Percentiles rank a stretch among this genome's conserved stretches.
Evolutionary conservation across 2,329 filamentous ascomycete genomes (phyloP).

Genomic region (Claviceps citrina): DNA sequence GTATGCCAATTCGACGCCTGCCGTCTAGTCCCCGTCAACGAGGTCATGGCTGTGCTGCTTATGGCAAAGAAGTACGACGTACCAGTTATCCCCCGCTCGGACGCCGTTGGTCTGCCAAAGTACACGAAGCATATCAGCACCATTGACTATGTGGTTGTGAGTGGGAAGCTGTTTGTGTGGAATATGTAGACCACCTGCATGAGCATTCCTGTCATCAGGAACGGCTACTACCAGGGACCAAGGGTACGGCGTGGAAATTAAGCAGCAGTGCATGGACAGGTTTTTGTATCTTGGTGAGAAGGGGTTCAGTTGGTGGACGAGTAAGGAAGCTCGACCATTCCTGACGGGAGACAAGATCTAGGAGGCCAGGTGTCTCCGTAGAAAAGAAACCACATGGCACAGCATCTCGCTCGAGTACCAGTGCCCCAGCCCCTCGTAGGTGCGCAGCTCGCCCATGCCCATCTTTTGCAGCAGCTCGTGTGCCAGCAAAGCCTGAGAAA

Average conservation of each 20-base stretch:
- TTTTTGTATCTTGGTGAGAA: constrained; percentile 64
- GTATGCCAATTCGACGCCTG: constrained; percentile 85
- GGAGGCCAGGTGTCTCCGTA: constrained; percentile 7
- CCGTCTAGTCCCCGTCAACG: constrained; percentile 78
- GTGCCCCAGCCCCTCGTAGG: constrained; percentile 28
- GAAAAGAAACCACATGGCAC: constrained; percentile 20
- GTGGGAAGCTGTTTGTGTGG: constrained; percentile 66
- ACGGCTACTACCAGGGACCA: constrained; percentile 73
- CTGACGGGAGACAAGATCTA: constrained; percentile 46
- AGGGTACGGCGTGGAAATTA: constrained; percentile 91
- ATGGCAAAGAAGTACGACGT: constrained; percentile 67
- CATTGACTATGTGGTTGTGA: constrained; percentile 82
- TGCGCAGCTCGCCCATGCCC: constrained; percentile 20
- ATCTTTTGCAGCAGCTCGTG: constrained; percentile 19
- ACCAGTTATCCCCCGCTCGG: constrained; percentile 77
- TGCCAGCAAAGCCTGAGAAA: constrained; percentile 20
- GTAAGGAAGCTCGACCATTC: constrained; percentile 61
- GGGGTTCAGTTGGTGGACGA: constrained; percentile 74
- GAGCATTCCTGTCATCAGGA: constrained; percentile 79
- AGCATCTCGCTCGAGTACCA: constrained; percentile 30
- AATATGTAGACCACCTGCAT: constrained; percentile 87
- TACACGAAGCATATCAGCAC: constrained; percentile 88
- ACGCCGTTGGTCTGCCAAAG: constrained; percentile 79
- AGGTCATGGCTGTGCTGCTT: constrained; percentile 77
- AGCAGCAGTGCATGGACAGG: constrained; percentile 66